Conservation (phyloP, 345 rosid species). For the Eutrema heterophyllum region DNA sequence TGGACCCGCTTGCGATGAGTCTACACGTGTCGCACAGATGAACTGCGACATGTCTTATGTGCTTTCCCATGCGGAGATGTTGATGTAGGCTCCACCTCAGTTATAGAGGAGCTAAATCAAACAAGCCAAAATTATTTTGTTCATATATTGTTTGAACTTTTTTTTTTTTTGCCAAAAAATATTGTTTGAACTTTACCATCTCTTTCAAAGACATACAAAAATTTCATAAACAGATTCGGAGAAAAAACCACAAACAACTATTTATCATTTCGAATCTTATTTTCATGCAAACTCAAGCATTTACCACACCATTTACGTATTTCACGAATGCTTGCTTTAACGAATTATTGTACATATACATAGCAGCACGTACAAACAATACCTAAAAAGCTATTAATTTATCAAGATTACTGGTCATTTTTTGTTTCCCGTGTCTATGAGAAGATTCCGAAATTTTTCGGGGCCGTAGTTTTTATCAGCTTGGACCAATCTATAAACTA, state of each 20-base stretch:
- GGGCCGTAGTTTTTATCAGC: no score
- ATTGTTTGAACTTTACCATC: background rate
- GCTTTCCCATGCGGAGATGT: slow-evolving; percentile 22
- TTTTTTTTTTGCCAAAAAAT: no score
- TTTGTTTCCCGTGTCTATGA: no score
- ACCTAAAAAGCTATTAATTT: no score
- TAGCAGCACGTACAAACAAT: no score
- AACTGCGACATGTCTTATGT: slow-evolving; percentile 20
- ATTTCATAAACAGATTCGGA: background rate
- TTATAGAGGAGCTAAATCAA: background rate
- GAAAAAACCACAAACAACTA: background rate
- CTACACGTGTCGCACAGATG: slow-evolving; percentile 13
- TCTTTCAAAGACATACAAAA: background rate
- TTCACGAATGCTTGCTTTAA: background rate
- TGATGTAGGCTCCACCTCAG: slow-evolving; percentile 8
- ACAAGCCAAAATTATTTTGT: background rate
- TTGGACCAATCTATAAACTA: no score
- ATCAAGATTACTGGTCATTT: background rate
- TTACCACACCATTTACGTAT: background rate
- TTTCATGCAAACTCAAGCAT: background rate
- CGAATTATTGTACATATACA: background rate
- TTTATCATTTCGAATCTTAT: background rate
- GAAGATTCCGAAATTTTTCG: no score
- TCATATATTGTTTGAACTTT: no score
- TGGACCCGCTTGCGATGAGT: slow-evolving; percentile 19